Percentiles rank a stretch among this genome's conserved stretches.
Evolutionary conservation across 768 basidiomycete genomes (phyloP).

Genomic region (Mycena galopus): DNA sequence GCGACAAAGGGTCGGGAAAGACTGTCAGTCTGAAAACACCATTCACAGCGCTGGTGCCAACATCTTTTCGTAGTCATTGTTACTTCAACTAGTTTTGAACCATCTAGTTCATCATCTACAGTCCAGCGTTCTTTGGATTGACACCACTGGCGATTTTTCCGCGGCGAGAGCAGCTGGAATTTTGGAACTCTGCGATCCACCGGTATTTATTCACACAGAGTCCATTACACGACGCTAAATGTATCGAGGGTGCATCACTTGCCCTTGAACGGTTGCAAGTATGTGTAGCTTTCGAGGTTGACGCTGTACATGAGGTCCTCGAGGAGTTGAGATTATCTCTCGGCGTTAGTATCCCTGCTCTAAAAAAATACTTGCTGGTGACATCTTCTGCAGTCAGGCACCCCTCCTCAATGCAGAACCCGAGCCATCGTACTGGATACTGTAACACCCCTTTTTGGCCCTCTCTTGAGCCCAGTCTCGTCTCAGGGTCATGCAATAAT

Average conservation of each 20-base stretch:
- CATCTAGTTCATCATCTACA: constrained; percentile 57
- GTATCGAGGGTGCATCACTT: constrained; percentile 40
- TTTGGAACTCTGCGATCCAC: constrained; percentile 46
- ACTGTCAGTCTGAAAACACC: constrained; percentile 59
- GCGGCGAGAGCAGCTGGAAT: constrained; percentile 59
- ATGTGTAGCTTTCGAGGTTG: constrained; percentile 69
- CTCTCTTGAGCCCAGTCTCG: constrained; percentile 72
- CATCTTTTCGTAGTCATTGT: constrained; percentile 64
- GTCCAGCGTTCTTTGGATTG: constrained; percentile 74
- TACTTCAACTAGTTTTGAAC: constrained; percentile 68
- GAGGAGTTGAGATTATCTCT: constrained; percentile 54
- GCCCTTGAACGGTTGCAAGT: constrained; percentile 71
- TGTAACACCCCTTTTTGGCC: constrained; percentile 73
- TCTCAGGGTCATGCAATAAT: constrained; percentile 84
- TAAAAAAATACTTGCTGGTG: background rate
- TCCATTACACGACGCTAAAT: constrained; percentile 17
- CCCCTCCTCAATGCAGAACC: constrained; percentile 37
- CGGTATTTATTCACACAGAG: constrained; percentile 33
- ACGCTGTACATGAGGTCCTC: constrained; percentile 64
- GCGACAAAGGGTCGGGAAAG: constrained; percentile 75
- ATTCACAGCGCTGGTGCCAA: background rate
- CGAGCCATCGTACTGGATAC: constrained; percentile 74
- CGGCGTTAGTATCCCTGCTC: constrained; percentile 41
- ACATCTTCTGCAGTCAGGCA: constrained; percentile 29
- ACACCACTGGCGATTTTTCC: constrained; percentile 78